Evolutionary conservation across 768 basidiomycete genomes (phyloP), one percentile per base, ranked within the genome.

Genomic region (Mycena crocata): DNA sequence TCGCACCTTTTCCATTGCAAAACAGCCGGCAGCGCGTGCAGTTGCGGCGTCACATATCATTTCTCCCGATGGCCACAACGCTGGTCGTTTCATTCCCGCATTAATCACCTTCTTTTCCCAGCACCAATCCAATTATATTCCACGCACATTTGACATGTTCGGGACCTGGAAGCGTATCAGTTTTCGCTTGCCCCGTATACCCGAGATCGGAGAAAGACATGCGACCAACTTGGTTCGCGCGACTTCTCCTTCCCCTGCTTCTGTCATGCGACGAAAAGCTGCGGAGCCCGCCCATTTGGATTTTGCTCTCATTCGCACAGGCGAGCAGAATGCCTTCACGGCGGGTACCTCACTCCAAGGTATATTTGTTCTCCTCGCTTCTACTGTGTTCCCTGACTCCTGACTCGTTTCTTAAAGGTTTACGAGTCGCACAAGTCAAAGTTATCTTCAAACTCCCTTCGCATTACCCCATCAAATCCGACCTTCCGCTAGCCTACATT

Each of bases 391-490:
- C n/a, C n/a, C n/a, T n/a, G n/a, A n/a, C n/a, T n/a, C n/a, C n/a
- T n/a, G n/a, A n/a, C n/a, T n/a, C n/a, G n/a, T n/a, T n/a, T n/a
- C n/a, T n/a, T n/a, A 15, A 62, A 76, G 77, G 72, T 5, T 57
- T 74, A 6, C 59, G 66, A 4, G 39, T 76, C 21, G 73, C 73
- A 1, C 74, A 75, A 58, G 71, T 77, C 2, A 55, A 59, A 10
- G 72, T 65, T 5, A 74, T 79, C n/a, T 79, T 79, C 45, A 46
- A 61, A 28, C 59, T 77, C 2, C 76, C 73, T 2, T 40, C 62
- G 1, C 64, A 73, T 9, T 69, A 66, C 30, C 61, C 56, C 26
- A 42, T 64, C 37, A 49, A 61, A 21, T 31, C 57, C 4, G 26
- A 31, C 4, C 23, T 26, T 15, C 74, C 71, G 0, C 64, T 79